Percentiles rank a stretch among this genome's conserved stretches.
Conservation (phyloP, 257 asterid genomes). For the Orobanche coerulescens region DNA sequence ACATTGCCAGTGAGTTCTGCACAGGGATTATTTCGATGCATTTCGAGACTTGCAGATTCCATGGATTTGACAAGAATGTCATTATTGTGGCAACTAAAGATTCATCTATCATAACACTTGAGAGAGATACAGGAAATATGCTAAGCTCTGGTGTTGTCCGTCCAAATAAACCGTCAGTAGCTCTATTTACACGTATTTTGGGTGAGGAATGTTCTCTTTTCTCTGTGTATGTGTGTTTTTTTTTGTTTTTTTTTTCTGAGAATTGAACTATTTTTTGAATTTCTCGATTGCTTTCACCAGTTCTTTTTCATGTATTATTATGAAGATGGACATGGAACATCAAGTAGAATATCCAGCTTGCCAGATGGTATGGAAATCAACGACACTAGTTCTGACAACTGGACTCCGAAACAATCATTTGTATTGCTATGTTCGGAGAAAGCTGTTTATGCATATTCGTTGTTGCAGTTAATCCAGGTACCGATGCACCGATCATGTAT, state of each 20-base stretch:
- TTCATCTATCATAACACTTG: slow-evolving; percentile 70
- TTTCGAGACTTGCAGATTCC: slow-evolving; percentile 62
- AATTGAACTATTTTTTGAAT: neutral
- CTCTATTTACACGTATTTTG: slow-evolving; percentile 57
- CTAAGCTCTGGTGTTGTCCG: slow-evolving; percentile 53
- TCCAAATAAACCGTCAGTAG: slow-evolving; percentile 75
- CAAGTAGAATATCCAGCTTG: neutral
- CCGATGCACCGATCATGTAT: slow-evolving; percentile 3
- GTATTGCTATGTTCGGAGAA: slow-evolving; percentile 77
- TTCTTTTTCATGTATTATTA: neutral
- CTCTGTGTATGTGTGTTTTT: neutral
- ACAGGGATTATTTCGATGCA: slow-evolving; percentile 68
- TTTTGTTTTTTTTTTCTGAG: no score
- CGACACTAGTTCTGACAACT: slow-evolving; percentile 34
- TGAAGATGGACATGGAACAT: neutral
- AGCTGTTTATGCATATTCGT: slow-evolving; percentile 70
- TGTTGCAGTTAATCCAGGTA: slow-evolving; percentile 72
- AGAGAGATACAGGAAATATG: slow-evolving; percentile 66
- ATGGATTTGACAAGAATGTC: slow-evolving; percentile 82
- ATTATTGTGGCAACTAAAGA: slow-evolving; percentile 70
- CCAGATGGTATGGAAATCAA: slow-evolving; percentile 38
- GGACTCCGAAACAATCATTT: slow-evolving; percentile 38
- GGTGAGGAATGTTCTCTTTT: slow-evolving; percentile 37
- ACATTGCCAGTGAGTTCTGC: slow-evolving; percentile 62
- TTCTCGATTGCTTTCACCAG: neutral